Evolutionary conservation across 2,329 filamentous ascomycete species (phyloP), one percentile per base, ranked within the genome.

Genomic region (Colletotrichum echinochloae): DNA sequence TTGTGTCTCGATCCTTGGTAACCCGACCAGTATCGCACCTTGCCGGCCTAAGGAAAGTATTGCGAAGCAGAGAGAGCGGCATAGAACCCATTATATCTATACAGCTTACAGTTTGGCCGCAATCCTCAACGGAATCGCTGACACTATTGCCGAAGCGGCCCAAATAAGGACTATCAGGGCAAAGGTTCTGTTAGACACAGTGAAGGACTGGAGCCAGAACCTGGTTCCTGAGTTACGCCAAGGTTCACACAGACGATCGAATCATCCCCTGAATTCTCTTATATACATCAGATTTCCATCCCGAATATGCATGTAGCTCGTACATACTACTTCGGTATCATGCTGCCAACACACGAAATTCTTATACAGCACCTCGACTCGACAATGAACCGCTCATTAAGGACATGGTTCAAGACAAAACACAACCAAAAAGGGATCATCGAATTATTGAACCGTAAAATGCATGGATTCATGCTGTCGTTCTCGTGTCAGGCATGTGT

Each of bases 251-350:
- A 74, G 35, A n/a, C n/a, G 16, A 16, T 76, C 77, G 11, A 23
- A 7, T 51, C 41, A 57, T 9, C 30, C 44, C 20, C 28, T 9
- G 2, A 2, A 37, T 12, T 56, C 51, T 11, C n/a, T n/a, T n/a
- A n/a, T n/a, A n/a, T n/a, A n/a, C n/a, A n/a, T n/a, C 28, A 56
- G 3, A 33, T n/a, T n/a, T n/a, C n/a, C n/a, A 67, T 18, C 51
- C 84, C 83, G 0, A 87, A 83, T 30, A 80, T 88, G 1, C 87
- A 89, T 65, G 83, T 90, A 7, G 85, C 87, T 0, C 89, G 87
- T 66, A 78, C 85, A 0, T 90, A 90, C 73, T 89, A 90, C 72
- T 88, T 89, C 65, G 85, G 87, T 0, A 85, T 89, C 0, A 89
- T 88, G 26, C 75, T 89, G 0, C 85, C 87, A 3, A 89, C 87